These are phyloP conservation scores for Clavaria fumosa DNA, from an alignment of 768 basidiomycete genomes.

Conservation along the genomic window DNA sequence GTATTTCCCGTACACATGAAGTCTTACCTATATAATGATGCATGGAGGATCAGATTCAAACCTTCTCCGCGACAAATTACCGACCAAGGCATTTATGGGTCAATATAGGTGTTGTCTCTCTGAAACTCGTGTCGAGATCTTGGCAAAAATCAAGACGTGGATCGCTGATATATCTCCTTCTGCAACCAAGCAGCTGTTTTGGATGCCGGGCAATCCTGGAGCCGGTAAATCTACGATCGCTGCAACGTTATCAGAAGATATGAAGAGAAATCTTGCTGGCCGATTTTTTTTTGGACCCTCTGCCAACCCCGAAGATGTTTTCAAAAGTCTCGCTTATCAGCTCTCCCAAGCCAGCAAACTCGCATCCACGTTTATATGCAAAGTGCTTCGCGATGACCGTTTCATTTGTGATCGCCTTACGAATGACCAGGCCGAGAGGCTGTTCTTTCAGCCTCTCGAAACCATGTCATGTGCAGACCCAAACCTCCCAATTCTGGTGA, in stretches of 20 bases:
- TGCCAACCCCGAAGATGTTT: constrained; percentile 9
- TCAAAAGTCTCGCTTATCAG: constrained; percentile 10
- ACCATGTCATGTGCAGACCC: constrained; percentile 6
- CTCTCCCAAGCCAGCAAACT: constrained; percentile 13
- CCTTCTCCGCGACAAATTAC: no score
- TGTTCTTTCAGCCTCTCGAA: constrained; percentile 9
- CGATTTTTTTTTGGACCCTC: constrained; percentile 12
- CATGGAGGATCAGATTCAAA: no score
- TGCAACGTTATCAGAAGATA: constrained; percentile 10
- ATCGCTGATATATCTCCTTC: constrained; percentile 2
- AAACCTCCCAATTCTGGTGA: constrained; percentile 9
- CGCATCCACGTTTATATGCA: constrained; percentile 1
- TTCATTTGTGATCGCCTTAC: constrained; percentile 10
- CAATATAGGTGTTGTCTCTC: no score
- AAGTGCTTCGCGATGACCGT: constrained; percentile 7
- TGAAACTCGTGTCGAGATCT: constrained; percentile 9
- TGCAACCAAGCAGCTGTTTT: constrained; percentile 8
- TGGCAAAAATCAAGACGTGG: constrained; percentile 9
- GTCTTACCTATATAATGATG: no score
- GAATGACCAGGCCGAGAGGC: constrained; percentile 7
- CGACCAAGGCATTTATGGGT: no score
- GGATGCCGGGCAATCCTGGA: constrained; percentile 11
- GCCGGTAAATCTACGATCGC: constrained; percentile 12
- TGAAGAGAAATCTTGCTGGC: constrained; percentile 10
- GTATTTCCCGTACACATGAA: no score